These are phyloP conservation scores for Kuraishia capsulata DNA, from an alignment of 805 yeast genomes.

Conservation along the genomic window DNA sequence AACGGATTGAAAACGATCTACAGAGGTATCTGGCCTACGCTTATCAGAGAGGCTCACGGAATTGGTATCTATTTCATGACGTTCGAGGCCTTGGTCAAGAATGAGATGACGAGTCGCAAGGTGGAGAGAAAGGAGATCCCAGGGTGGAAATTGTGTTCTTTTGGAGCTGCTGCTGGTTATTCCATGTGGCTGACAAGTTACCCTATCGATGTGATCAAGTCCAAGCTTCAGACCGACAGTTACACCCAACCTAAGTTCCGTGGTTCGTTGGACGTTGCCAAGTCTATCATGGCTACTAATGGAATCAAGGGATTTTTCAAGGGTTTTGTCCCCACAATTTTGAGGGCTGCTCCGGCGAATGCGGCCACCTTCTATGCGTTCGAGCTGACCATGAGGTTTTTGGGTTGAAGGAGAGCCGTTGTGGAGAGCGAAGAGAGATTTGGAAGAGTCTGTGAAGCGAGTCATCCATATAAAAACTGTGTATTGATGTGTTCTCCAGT, in stretches of 20 bases:
- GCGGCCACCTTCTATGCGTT: slow-evolving; percentile 95
- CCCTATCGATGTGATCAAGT: slow-evolving; percentile 88
- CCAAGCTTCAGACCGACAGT: slow-evolving; percentile 67
- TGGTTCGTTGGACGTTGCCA: slow-evolving; percentile 50
- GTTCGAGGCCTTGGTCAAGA: slow-evolving; percentile 78
- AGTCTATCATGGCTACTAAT: slow-evolving; percentile 38
- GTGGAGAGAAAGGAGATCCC: slow-evolving; percentile 66
- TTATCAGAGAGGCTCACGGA: slow-evolving; percentile 79
- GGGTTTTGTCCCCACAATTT: slow-evolving; percentile 86
- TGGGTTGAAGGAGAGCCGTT: too few relatives aligned
- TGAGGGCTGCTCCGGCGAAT: slow-evolving; percentile 97
- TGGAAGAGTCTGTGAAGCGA: too few relatives aligned
- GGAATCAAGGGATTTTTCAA: slow-evolving; percentile 78
- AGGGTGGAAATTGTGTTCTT: slow-evolving; percentile 77
- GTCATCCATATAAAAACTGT: too few relatives aligned
- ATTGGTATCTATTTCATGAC: slow-evolving; percentile 84
- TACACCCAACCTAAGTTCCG: slow-evolving; percentile 50
- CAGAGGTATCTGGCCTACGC: slow-evolving; percentile 78
- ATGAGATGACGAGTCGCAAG: slow-evolving; percentile 40
- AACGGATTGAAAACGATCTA: slow-evolving; percentile 49
- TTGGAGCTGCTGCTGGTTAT: slow-evolving; percentile 73
- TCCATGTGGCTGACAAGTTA: slow-evolving; percentile 79
- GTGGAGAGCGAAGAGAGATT: too few relatives aligned
- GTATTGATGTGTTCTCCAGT: too few relatives aligned
- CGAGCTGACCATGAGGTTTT: slow-evolving; percentile 74